phyloP scores from a whole-genome alignment of 2,329 filamentous ascomycete genomes.

The Cercospora sp. region DNA sequence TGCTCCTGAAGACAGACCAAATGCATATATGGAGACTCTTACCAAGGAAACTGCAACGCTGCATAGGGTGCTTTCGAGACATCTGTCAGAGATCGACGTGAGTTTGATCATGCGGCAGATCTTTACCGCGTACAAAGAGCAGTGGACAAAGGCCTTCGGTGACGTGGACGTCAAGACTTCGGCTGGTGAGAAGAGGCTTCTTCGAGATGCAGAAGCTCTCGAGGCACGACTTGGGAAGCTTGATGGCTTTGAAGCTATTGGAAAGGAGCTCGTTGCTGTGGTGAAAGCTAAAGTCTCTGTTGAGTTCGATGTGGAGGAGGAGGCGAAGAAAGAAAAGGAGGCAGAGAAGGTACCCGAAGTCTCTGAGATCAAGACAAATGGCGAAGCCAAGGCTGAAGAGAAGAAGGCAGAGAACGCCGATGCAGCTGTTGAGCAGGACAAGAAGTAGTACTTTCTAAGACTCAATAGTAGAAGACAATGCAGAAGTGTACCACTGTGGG shows the following conservation, averaged over 20 bases:
- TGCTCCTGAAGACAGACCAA: slow-evolving; percentile 40
- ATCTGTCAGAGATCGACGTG: slow-evolving; percentile 74
- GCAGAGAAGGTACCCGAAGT: not conserved
- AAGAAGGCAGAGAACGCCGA: not conserved
- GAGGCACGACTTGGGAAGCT: slow-evolving; percentile 70
- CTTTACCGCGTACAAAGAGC: slow-evolving; percentile 76
- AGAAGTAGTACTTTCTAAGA: slow-evolving; percentile 2
- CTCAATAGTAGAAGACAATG: slow-evolving; percentile 1
- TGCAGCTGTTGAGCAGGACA: not conserved
- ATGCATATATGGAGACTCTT: slow-evolving; percentile 81
- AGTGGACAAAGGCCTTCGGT: slow-evolving; percentile 70
- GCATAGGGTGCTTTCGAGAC: slow-evolving; percentile 78
- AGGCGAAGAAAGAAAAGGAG: slow-evolving; percentile 9
- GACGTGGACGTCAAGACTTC: slow-evolving; percentile 66
- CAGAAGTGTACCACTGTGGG: not conserved
- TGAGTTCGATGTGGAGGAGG: slow-evolving; percentile 18
- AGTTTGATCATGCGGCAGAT: slow-evolving; percentile 83
- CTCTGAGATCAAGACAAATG: not conserved
- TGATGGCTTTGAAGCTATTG: slow-evolving; percentile 71
- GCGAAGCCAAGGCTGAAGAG: not conserved
- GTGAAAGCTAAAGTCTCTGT: slow-evolving; percentile 53
- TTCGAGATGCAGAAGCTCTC: slow-evolving; percentile 74
- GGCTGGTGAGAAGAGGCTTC: slow-evolving; percentile 73
- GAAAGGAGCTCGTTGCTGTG: slow-evolving; percentile 40
- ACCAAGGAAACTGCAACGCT: slow-evolving; percentile 83